Percentiles rank a stretch among this genome's conserved stretches.
These are phyloP conservation scores for Macadamia tetraphylla DNA, from an alignment of 164 flowering plant species.

Conservation along the genomic window DNA sequence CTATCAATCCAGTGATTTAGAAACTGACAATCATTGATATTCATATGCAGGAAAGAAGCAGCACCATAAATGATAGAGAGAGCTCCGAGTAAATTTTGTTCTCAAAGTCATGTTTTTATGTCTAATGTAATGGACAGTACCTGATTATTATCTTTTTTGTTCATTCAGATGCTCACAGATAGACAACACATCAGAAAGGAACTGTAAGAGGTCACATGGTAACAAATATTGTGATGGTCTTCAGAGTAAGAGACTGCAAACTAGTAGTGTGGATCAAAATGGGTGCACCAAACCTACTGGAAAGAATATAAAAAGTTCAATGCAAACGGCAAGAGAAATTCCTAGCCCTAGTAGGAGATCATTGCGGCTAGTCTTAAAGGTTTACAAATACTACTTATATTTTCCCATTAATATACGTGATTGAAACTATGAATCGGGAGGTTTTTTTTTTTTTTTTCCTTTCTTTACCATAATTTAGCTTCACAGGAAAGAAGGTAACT, in stretches of 20 bases:
- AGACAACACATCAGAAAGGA: constrained; percentile 17
- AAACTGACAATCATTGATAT: background rate
- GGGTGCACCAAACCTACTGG: constrained; percentile 7
- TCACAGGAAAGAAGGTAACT: background rate
- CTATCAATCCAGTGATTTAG: no score
- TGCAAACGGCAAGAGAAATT: constrained; percentile 14
- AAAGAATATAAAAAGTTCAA: constrained; percentile 27
- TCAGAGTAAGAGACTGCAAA: constrained; percentile 19
- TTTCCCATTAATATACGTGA: no score
- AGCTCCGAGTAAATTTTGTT: constrained; percentile 31
- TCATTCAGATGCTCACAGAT: constrained; percentile 33
- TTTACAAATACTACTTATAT: constrained; percentile 3
- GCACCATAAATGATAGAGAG: constrained; percentile 18
- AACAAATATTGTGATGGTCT: constrained; percentile 19
- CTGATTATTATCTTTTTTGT: constrained; percentile 1
- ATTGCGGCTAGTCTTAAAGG: constrained; percentile 38
- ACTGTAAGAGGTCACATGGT: constrained; percentile 11
- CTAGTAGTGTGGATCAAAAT: constrained; percentile 6
- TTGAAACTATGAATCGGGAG: no score
- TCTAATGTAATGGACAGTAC: constrained; percentile 2
- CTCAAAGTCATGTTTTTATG: background rate
- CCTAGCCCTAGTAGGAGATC: constrained; percentile 32
- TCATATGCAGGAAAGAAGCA: constrained; percentile 30
- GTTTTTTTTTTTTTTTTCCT: background rate
- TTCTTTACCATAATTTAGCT: background rate